Base-by-base conservation (phyloP, 805 yeast species). In the Myxozyma melibiosi region DNA sequence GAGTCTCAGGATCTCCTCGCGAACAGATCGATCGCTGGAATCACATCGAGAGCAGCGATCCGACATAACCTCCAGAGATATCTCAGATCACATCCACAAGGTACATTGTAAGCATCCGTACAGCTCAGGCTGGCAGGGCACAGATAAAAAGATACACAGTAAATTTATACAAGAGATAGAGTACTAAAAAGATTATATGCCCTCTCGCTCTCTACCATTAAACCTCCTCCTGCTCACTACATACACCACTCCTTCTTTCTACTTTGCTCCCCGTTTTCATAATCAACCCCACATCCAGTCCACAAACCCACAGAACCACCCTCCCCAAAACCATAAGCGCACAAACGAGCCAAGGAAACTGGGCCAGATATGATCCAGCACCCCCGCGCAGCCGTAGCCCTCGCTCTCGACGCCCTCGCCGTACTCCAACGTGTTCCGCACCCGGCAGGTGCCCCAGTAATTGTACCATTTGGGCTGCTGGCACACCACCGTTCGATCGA, bases 381-480 rank as follows among this genome's bases (percentile, higher is more conserved):
- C 62, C 53, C 81, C 78, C 2, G 95, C 96, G 71, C 97, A 90
- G 61, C 85, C 79, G 62, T 86, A 87, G 1, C 90, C 92, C 69
- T 90, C 96, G 59, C 85, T 81, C 68, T 92, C 97, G 8, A 89
- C 80, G 2, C 98, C 98, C 63, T 86, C 82, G 0, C 97, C 98
- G 76, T 86, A 81, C 61, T 86, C 84, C 51, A 86, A 81, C 65
- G 83, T 82, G 53, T 81, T 77, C 55, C 96, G 76, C 5, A 91
- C 83, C 9, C 86, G 86, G 73, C 99, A 92, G 1, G 90, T 85
- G 55, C 82, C 79, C 83, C 89, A 80, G 65, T 89, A 78, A 68
- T 92, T 91, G 94, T 96, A 92, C 97, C 97, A 90, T 70, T 89
- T 90, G 60, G 83, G 77, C 34, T 91, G 74, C 69, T 90, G 95